Base-by-base conservation (phyloP, 306 rosid species). In the Hippophae gyantsensis region DNA sequence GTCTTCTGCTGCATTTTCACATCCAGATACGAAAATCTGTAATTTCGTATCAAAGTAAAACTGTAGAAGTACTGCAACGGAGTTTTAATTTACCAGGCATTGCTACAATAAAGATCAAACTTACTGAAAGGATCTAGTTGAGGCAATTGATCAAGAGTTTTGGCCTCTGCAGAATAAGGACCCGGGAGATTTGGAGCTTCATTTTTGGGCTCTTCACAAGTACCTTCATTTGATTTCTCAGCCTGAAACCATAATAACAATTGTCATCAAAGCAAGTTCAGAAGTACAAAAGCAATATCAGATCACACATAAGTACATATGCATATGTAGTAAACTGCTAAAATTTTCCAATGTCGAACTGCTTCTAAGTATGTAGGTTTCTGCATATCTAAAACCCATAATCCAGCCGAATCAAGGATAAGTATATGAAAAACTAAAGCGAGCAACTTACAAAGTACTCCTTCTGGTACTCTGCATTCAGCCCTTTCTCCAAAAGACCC, bases 401-500 rank as follows among this genome's bases (percentile, higher is more conserved):
- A 45, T 8, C 44, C 23, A 62, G 44, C 11, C 13, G 42, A 2
- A 55, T 27, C 48, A 46, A 43, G 55, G 58, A 50, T 42, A 48
- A 67, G 63, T 58, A 48, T 7, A 26, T 10, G 25, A 53, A 45
- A 52, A 64, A 43, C 7, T 42, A 43, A 40, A 44, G 52, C 41
- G 6, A 7, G 52, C 42, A 64, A 84, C 99, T 88, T 73, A 88
- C 99, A 45, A 72, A 88, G 77, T 88, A 84, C 68, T 88, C 95
- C 72, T 82, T 84, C 77, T 82, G 87, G 71, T 77, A 89, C 82
- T 88, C 97, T 53, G 89, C 89, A 62, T 84, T 84, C 51, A 86
- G 86, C 43, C 97, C 99, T 64, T 93, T 93, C 64, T 93, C 99
- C 89, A 93, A 85, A 60, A 93, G 97, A 52, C 86, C 94, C 70